Evolutionary conservation across 208 protist genomes (phyloP).

Genomic region (Phytomonas francai): DNA sequence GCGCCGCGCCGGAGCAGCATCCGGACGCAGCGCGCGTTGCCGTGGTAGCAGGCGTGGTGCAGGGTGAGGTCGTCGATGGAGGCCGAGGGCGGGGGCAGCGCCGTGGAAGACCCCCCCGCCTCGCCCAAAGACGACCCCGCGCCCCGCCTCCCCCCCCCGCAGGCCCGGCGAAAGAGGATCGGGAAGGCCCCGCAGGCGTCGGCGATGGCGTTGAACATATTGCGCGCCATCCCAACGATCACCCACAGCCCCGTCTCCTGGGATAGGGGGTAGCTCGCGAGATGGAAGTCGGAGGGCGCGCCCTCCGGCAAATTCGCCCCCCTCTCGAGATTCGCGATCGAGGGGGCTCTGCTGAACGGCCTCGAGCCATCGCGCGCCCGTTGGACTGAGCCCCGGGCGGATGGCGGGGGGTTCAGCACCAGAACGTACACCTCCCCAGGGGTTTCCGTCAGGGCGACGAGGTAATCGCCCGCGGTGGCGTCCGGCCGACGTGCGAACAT

Average conservation of each 20-base stretch:
- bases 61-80: conserved; percentile 34
- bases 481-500: conserved; percentile 38
- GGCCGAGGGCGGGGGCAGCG: neutral
- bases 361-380: neutral
- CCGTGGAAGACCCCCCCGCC: neutral
- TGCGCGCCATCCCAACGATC: conserved; percentile 44
- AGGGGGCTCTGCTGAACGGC: neutral
- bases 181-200: conserved; percentile 60
- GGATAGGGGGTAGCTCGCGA: conserved; percentile 39
- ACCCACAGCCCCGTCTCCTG: conserved; percentile 73
- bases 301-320: neutral
- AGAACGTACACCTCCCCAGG: conserved; percentile 55
- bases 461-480: conserved; percentile 65
- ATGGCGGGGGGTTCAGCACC: conserved; percentile 23
- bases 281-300: conserved; percentile 14
- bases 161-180: conserved; percentile 51
- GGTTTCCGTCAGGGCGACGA: conserved; percentile 42
- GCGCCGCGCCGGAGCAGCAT: conserved; percentile 69
- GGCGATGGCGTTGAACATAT: conserved; percentile 65
- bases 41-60: conserved; percentile 83
- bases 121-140: neutral
- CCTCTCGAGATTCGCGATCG: neutral
- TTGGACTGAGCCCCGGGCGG: neutral
- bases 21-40: conserved; percentile 77
- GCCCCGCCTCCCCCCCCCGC: conserved; percentile 17